Evolutionary conservation across 805 yeast species (phyloP), one percentile per base, ranked within the genome.

Genomic region (Yarrowia porcina): DNA sequence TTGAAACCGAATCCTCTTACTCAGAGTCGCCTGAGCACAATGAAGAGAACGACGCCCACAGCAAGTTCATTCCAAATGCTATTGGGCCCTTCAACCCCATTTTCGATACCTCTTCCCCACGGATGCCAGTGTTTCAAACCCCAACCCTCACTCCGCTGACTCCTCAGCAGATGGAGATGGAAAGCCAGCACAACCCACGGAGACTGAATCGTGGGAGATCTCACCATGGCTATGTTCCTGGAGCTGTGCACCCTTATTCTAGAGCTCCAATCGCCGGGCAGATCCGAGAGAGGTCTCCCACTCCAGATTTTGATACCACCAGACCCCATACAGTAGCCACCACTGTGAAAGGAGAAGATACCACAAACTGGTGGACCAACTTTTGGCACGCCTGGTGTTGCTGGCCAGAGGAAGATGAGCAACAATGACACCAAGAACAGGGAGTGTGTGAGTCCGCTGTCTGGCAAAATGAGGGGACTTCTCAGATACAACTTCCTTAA

Each of bases 31-130:
- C 36, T 5, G 36, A 30, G 7, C 17, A 44, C 15, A 17, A 11
- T 4, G 50, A 44, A 0, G 23, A 8, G 3, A 12, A 4, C 4
- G 36, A 20, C 2, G 13, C 27, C 11, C n/a, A 15, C 6, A 35
- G n/a, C 21, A 35, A 35, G 41, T 52, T 36, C 18, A 23, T 52
- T 7, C 59, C 42, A 7, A 35, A 9, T 17, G 38, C 44, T 8
- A 52, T 35, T 6, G 59, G 44, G 0, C 42, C 32, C 23, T 52
- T 52, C 36, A 35, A 36, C 17, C 59, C 59, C 2, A 44, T 25
- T 5, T 52, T 52, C 13, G 59, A 52, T 27, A 52, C 59, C 59
- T 52, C 59, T 4, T 52, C 59, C 9, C 59, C 59, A 0, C 32
- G 59, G n/a, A 52, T 52, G 44, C 59, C 59, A 1, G 44, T 52